These are phyloP conservation scores for Emmonsiellopsis sp. DNA, from an alignment of 2,329 filamentous ascomycete species.

Conservation along the genomic window DNA sequence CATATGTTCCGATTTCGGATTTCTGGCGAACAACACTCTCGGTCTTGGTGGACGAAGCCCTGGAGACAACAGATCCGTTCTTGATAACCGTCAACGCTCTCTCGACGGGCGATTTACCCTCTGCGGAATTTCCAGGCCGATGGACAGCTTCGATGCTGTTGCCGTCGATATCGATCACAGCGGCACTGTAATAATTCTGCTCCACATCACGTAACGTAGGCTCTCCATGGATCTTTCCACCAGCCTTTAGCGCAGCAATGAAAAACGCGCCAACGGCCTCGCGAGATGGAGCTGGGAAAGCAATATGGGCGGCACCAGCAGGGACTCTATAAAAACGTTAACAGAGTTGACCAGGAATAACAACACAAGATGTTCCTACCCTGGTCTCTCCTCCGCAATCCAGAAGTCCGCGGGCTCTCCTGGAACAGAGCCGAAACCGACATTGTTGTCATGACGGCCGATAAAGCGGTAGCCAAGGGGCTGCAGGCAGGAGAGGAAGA, in stretches of 20 bases:
- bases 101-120: constrained; percentile 18
- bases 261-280: constrained; percentile 64
- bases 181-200: constrained; percentile 52
- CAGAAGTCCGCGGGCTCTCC: constrained; percentile 51
- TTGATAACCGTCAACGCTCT: constrained; percentile 27
- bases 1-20: constrained; percentile 22
- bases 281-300: constrained; percentile 59
- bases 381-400: constrained; percentile 52
- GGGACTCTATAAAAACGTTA: constrained; percentile 31
- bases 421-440: constrained; percentile 51
- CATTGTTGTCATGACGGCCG: constrained; percentile 50
- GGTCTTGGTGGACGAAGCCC: constrained; percentile 20
- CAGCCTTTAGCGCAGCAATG: constrained; percentile 57
- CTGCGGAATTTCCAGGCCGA: constrained; percentile 19
- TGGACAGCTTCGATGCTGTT: constrained; percentile 76
- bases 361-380: constrained; percentile 30
- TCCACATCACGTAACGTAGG: constrained; percentile 46
- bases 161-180: constrained; percentile 67
- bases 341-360: not conserved
- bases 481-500: constrained; percentile 71
- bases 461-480: constrained; percentile 69
- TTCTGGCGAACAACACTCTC: constrained; percentile 22
- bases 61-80: constrained; percentile 30
- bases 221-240: constrained; percentile 50
- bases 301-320: constrained; percentile 51